Conservation (phyloP, 2,329 filamentous ascomycete genomes). For the Atkinsonella hypoxylon region DNA sequence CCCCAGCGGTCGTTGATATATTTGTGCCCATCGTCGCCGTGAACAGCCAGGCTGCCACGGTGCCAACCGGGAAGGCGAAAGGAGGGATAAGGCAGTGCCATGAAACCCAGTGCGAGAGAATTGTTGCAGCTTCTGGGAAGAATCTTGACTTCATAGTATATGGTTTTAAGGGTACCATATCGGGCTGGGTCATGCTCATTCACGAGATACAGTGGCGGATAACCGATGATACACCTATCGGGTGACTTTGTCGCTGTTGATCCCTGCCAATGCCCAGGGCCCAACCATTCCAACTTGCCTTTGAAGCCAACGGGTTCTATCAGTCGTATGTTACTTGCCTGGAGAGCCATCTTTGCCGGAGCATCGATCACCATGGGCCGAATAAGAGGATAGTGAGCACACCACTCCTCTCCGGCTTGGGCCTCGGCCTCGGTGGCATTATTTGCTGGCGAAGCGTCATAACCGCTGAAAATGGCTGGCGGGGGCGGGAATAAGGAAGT, state of each 20-base stretch:
- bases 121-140: constrained; percentile 32
- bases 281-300: constrained; percentile 32
- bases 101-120: constrained; percentile 54
- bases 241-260: constrained; percentile 29
- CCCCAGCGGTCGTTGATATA: constrained; percentile 68
- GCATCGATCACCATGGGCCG: constrained; percentile 37
- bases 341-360: constrained; percentile 34
- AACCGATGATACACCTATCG: constrained; percentile 55
- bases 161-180: constrained; percentile 31
- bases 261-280: constrained; percentile 40
- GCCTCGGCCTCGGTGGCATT: constrained; percentile 57
- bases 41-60: constrained; percentile 60
- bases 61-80: constrained; percentile 78
- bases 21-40: constrained; percentile 66
- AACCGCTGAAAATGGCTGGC: constrained; percentile 51
- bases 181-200: constrained; percentile 43
- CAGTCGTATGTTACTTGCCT: constrained; percentile 40
- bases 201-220: constrained; percentile 56
- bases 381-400: constrained; percentile 44
- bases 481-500: constrained; percentile 62
- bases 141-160: constrained; percentile 64
- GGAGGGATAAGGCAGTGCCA: constrained; percentile 61
- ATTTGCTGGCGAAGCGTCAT: constrained; percentile 52
- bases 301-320: constrained; percentile 36
- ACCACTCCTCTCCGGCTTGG: constrained; percentile 55